phyloP scores from a whole-genome alignment of 345 rosid species.

The Anacardium occidentale region DNA sequence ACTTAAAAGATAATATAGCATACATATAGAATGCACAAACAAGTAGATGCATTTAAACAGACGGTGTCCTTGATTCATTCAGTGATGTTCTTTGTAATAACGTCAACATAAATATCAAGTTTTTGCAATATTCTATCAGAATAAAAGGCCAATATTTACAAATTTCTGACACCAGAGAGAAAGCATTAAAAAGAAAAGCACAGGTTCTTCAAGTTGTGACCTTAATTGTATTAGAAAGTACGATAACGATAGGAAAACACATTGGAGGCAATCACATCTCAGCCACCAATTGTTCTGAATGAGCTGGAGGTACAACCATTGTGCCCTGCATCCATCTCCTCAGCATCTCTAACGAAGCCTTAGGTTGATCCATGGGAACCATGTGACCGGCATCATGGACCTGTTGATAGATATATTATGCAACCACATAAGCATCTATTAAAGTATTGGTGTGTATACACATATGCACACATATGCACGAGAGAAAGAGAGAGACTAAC shows the following conservation, averaged over 20 bases:
- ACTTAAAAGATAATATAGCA: too few species aligned
- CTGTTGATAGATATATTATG: conserved; percentile 35
- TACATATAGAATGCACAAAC: not conserved
- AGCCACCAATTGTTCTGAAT: conserved; percentile 48
- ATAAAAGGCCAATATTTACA: conserved; percentile 23
- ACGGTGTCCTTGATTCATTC: not conserved
- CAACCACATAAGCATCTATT: conserved; percentile 16
- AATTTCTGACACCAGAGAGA: not conserved
- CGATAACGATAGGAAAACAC: not conserved
- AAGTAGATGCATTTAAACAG: not conserved
- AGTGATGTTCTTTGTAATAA: too few species aligned
- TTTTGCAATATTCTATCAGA: not conserved
- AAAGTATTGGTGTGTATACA: not conserved
- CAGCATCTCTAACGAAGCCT: conserved; percentile 85
- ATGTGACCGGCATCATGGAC: conserved; percentile 94
- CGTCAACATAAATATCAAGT: not conserved
- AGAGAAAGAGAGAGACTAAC: conserved; percentile 32
- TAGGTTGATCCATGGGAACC: conserved; percentile 99
- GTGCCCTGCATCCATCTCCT: conserved; percentile 72
- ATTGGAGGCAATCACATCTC: conserved; percentile 48
- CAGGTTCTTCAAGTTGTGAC: conserved; percentile 1
- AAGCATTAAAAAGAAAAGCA: not conserved
- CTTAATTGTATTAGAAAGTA: not conserved
- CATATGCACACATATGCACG: not conserved
- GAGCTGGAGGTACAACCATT: conserved; percentile 27